phyloP scores from a whole-genome alignment of 768 basidiomycete genomes.

The Pleurotus platypus region DNA sequence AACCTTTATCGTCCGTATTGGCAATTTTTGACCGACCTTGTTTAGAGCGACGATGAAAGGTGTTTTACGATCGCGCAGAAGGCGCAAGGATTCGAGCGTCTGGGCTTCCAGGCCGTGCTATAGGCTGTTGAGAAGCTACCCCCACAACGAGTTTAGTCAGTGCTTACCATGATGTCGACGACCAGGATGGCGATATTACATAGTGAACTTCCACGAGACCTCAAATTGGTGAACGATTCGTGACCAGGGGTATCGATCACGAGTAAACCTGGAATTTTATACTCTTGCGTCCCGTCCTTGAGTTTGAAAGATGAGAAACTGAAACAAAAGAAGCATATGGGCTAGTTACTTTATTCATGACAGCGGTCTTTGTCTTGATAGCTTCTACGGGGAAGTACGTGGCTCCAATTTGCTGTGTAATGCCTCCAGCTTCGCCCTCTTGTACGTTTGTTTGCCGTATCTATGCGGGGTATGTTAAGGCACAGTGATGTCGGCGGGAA shows the following conservation, averaged over 20 bases:
- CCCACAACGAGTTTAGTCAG: not conserved
- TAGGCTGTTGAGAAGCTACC: slow-evolving; percentile 6
- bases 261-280: slow-evolving; percentile 94
- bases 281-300: slow-evolving; percentile 80
- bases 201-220: slow-evolving; percentile 91
- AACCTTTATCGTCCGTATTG: slow-evolving; percentile 3
- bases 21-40: slow-evolving; percentile 52
- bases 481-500: not conserved
- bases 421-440: slow-evolving; percentile 99
- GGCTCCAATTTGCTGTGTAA: slow-evolving; percentile 99
- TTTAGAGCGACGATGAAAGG: slow-evolving; percentile 99
- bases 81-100: slow-evolving; percentile 91
- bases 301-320: slow-evolving; percentile 5
- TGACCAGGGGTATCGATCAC: slow-evolving; percentile 98
- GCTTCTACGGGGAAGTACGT: slow-evolving; percentile 98
- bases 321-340: not conserved
- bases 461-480: slow-evolving; percentile 32
- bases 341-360: slow-evolving; percentile 75
- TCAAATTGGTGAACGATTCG: slow-evolving; percentile 97
- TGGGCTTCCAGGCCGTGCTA: slow-evolving; percentile 98
- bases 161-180: slow-evolving; percentile 90
- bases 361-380: slow-evolving; percentile 87
- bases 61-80: slow-evolving; percentile 90
- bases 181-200: slow-evolving; percentile 99
- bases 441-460: slow-evolving; percentile 99